Percentiles rank a stretch among this genome's conserved stretches.
Evolutionary conservation across 2,329 filamentous ascomycete species (phyloP).

Genomic region (Botrytis galanthina): DNA sequence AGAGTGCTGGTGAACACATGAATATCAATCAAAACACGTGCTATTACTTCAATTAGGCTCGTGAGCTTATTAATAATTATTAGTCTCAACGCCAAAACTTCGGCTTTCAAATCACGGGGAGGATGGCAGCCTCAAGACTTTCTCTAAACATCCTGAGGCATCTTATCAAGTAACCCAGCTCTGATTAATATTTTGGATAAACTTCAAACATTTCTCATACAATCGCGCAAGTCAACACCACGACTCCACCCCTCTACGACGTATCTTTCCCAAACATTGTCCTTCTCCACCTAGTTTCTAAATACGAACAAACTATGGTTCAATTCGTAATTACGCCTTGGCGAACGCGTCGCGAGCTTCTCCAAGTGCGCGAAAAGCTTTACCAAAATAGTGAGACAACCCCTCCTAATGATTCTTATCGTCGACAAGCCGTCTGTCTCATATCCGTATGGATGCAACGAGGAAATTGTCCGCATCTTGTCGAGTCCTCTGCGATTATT

Average conservation of each 20-base stretch:
- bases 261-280: neutral
- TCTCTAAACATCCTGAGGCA: neutral
- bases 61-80: neutral
- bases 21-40: neutral
- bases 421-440: constrained; percentile 51
- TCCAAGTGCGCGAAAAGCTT: constrained; percentile 62
- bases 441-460: constrained; percentile 70
- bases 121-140: neutral
- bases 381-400: constrained; percentile 46
- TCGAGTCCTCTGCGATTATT: constrained; percentile 75
- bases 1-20: neutral
- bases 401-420: constrained; percentile 56
- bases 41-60: neutral
- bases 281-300: neutral
- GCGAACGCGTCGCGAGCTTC: constrained; percentile 64
- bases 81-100: neutral
- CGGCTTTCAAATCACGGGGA: neutral
- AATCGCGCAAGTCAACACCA: neutral
- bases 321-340: constrained; percentile 73
- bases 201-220: constrained; percentile 3
- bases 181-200: neutral
- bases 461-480: constrained; percentile 72
- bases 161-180: neutral
- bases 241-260: neutral
- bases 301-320: constrained; percentile 49